These are phyloP conservation scores for Arthrocladium fulminans DNA, from an alignment of 2,329 filamentous ascomycete species.

Conservation along the genomic window DNA sequence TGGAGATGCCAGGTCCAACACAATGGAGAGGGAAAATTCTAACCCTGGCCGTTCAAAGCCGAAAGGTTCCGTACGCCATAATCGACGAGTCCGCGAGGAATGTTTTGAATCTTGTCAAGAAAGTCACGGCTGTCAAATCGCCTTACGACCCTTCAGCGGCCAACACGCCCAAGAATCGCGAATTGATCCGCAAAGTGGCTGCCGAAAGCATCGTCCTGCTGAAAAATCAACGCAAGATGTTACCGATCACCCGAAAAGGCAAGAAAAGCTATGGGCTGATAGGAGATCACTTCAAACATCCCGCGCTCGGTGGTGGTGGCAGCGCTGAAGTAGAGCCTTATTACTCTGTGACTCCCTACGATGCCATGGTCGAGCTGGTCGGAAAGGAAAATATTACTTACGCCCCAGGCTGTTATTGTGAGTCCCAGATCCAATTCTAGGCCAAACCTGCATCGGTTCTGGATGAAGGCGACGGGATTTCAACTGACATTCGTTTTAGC, in stretches of 20 bases:
- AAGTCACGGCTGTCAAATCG: slow-evolving; percentile 14
- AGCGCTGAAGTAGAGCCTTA: slow-evolving; percentile 46
- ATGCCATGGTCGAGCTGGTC: slow-evolving; percentile 27
- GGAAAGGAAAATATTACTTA: neutral
- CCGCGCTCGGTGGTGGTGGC: slow-evolving; percentile 50
- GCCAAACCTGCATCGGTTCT: too few species aligned
- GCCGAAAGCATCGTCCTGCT: slow-evolving; percentile 62
- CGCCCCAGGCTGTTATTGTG: too few species aligned
- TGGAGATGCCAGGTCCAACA: slow-evolving; percentile 40
- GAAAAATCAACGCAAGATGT: slow-evolving; percentile 57
- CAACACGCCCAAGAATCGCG: slow-evolving; percentile 49
- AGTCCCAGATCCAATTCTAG: too few species aligned
- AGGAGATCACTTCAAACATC: slow-evolving; percentile 43
- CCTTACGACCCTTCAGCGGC: slow-evolving; percentile 32
- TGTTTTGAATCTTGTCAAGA: slow-evolving; percentile 28
- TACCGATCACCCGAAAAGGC: slow-evolving; percentile 47
- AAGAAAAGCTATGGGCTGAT: slow-evolving; percentile 43
- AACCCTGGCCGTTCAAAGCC: slow-evolving; percentile 24
- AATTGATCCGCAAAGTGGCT: slow-evolving; percentile 58
- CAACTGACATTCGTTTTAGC: too few species aligned
- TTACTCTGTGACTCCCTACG: slow-evolving; percentile 36
- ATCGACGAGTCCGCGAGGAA: slow-evolving; percentile 24
- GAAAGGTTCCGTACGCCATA: slow-evolving; percentile 23
- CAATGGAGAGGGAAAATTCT: slow-evolving; percentile 29
- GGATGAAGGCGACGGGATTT: too few species aligned